Conservation (phyloP, 805 yeast genomes). For the Zygosaccharomyces gambellarensis region DNA sequence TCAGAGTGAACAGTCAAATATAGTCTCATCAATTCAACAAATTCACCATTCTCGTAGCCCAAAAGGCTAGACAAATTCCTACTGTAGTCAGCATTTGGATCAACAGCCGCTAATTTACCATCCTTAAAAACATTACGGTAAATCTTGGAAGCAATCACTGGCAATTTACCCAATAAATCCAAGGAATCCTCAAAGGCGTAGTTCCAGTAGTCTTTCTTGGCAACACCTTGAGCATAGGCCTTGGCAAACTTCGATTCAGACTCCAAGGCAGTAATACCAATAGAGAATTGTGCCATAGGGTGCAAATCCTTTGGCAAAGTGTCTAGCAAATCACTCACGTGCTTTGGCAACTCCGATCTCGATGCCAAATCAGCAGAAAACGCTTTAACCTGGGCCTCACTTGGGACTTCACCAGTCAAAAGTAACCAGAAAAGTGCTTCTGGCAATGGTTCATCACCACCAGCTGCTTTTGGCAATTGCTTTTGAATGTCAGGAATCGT, state of each 20-base stretch:
- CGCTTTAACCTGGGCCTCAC: constrained; percentile 62
- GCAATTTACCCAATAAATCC: constrained; percentile 76
- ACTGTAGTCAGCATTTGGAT: constrained; percentile 59
- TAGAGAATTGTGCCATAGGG: constrained; percentile 88
- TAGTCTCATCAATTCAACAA: constrained; percentile 73
- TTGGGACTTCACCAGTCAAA: constrained; percentile 79
- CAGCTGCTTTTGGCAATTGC: constrained; percentile 70
- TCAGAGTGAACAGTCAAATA: constrained; percentile 80
- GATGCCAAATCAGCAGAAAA: constrained; percentile 75
- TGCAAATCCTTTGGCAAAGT: constrained; percentile 70
- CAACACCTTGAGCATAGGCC: constrained; percentile 79
- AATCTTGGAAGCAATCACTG: constrained; percentile 74
- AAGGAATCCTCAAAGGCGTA: constrained; percentile 77
- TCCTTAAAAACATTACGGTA: constrained; percentile 82
- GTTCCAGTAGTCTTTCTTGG: constrained; percentile 80
- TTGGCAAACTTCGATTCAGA: constrained; percentile 78
- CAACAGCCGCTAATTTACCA: constrained; percentile 56
- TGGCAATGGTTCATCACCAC: constrained; percentile 66
- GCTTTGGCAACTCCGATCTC: constrained; percentile 71
- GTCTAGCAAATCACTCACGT: constrained; percentile 68
- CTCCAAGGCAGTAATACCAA: constrained; percentile 77
- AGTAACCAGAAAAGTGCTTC: constrained; percentile 81
- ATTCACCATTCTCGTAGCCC: constrained; percentile 59
- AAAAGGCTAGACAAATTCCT: constrained; percentile 56
- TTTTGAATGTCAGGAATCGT: constrained; percentile 76